phyloP scores from a whole-genome alignment of 169 alveolate species.

The Cytauxzoon felis region DNA sequence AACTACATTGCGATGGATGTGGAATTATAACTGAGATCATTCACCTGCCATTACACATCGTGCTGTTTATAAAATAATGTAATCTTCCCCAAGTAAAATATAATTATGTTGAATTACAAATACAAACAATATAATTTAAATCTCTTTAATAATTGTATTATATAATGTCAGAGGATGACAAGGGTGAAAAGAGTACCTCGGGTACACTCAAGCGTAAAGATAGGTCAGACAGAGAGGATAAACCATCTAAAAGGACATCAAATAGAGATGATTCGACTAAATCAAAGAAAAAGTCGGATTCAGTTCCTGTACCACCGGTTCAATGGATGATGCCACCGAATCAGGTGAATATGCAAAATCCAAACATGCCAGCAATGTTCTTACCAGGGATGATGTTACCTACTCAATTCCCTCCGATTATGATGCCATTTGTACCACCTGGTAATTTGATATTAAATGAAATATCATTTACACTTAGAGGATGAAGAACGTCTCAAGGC shows the following conservation, averaged over 20 bases:
- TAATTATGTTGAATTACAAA: no score
- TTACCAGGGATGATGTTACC: slow-evolving; percentile 30
- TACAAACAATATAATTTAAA: neutral
- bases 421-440: slow-evolving; percentile 32
- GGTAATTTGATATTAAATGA: neutral
- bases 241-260: neutral
- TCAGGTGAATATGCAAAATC: neutral
- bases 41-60: no score
- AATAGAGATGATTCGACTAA: neutral
- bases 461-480: neutral
- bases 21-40: no score
- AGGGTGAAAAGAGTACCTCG: neutral
- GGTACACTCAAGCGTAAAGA: neutral
- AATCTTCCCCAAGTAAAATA: no score
- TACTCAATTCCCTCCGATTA: slow-evolving; percentile 2
- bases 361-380: neutral
- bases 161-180: neutral
- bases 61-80: no score
- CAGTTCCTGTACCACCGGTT: neutral
- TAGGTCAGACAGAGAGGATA: neutral
- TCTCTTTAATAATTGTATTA: neutral
- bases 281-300: neutral
- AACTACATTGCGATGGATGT: no score
- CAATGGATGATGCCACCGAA: no score
- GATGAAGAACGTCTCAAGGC: slow-evolving; percentile 9